Base-by-base conservation (phyloP, 23 red algal genomes). In the Gracilaria caudata region DNA sequence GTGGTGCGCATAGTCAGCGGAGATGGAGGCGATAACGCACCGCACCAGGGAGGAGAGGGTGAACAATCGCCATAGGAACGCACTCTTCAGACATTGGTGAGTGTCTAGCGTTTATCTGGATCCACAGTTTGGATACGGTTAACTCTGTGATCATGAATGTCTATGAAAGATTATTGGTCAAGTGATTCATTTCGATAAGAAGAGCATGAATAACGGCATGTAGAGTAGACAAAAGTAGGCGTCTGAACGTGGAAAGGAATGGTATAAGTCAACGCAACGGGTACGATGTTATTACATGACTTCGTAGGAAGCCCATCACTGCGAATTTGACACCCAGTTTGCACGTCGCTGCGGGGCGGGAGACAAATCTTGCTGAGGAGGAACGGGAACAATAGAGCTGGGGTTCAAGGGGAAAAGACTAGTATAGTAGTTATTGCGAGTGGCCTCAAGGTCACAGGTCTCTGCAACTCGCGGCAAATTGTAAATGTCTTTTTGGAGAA, bases 331-430 rank as follows among this genome's bases (percentile, higher is more conserved):
- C 76, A 43, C 76, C 14, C 1, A 37, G 49, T 53, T 39, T 36
- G 38, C n/a, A 6, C 66, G 61, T 0, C 82, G 82, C 2, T 71
- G 2, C n/a, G 71, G 73, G 25, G 33, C 71, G 10, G 85, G 85
- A 89, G 85, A 89, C 32, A 89, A 29, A 55, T 89, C 85, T 44
- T 68, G 53, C 5, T 35, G 44, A 23, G 82, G 88, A 17, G 81
- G 77, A n/a, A 92, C 63, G 8, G 97, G 97, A 30, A 99, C 91
- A 60, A 99, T 95, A 56, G 83, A 83, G 72, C 97, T 83, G 1
- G 97, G 93, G 76, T 99, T 99, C 51, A 99, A 78, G 28, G 93
- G 92, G 51, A 99, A 99, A 43, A 99, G 79, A 14, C 51, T 83
- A 9, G 60, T 51, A 61, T 74, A 99, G 86, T 99, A 99, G 87